A percentile compares a stretch with the other conserved stretches of the same genome.
Conservation (phyloP, 768 basidiomycete species). For the Trametes punicea region DNA sequence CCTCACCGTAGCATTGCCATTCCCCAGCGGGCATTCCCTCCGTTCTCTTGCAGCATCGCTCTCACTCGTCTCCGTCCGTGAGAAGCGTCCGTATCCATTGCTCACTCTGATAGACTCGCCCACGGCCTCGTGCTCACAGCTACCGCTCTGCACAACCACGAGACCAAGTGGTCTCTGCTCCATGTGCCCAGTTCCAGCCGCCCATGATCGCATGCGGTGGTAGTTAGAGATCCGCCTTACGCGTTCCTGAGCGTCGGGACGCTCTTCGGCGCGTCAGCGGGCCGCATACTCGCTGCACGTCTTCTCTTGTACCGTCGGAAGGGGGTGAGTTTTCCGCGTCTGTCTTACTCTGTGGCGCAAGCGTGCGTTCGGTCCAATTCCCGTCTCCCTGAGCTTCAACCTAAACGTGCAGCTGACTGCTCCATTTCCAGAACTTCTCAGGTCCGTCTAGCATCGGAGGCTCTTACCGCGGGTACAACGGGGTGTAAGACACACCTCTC, state of each 20-base stretch:
- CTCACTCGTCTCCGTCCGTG: slow-evolving; percentile 9
- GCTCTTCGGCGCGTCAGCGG: neutral
- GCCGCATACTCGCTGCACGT: neutral
- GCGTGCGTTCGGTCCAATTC: neutral
- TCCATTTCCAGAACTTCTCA: slow-evolving; percentile 10
- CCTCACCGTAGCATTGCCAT: neutral
- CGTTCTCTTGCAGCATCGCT: neutral
- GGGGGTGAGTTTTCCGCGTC: neutral
- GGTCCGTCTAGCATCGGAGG: slow-evolving; percentile 3
- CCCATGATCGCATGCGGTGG: neutral
- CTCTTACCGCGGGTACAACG: neutral
- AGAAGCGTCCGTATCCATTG: slow-evolving; percentile 2
- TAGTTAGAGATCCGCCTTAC: neutral
- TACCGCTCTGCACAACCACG: slow-evolving; percentile 3
- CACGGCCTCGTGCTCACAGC: slow-evolving; percentile 11
- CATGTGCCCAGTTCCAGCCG: neutral
- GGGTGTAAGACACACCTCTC: neutral
- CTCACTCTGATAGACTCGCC: slow-evolving; percentile 17
- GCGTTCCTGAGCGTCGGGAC: neutral
- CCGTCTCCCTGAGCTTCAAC: slow-evolving; percentile 18
- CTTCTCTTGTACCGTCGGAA: neutral
- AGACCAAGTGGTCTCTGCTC: neutral
- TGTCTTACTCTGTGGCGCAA: slow-evolving; percentile 2
- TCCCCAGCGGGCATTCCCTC: neutral
- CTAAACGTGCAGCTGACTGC: slow-evolving; percentile 18